Percentiles rank a stretch among this genome's conserved stretches.
Conservation (phyloP, 2,329 filamentous ascomycete species). For the Zasmidium citrigriseum region DNA sequence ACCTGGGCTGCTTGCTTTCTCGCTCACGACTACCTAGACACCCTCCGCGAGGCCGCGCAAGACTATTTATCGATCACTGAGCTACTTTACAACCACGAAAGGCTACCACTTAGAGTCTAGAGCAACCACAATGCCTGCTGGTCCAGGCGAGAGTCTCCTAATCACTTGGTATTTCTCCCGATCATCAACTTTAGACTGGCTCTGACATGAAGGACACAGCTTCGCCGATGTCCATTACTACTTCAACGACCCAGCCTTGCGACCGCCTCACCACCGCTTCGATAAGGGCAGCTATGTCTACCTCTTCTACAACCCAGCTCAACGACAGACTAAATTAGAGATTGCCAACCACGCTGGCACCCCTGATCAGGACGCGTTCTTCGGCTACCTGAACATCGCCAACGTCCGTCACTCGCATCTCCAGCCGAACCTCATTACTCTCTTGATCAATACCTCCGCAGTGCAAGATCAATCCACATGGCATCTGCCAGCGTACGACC, state of each 20-base stretch:
- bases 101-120: constrained; percentile 20
- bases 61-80: constrained; percentile 32
- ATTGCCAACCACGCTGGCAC: constrained; percentile 74
- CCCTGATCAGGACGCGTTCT: constrained; percentile 76
- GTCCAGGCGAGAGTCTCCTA: constrained; percentile 49
- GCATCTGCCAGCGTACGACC: constrained; percentile 74
- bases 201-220: constrained; percentile 50
- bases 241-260: constrained; percentile 66
- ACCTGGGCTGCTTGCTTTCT: constrained; percentile 14
- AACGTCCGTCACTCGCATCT: constrained; percentile 71
- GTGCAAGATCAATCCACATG: constrained; percentile 57
- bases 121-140: constrained; percentile 45
- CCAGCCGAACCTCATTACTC: constrained; percentile 69
- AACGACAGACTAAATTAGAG: constrained; percentile 70
- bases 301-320: constrained; percentile 71
- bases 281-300: constrained; percentile 80
- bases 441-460: constrained; percentile 59
- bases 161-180: constrained; percentile 33
- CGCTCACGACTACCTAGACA: constrained; percentile 27
- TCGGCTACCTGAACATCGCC: constrained; percentile 61
- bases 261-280: constrained; percentile 76
- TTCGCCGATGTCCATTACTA: constrained; percentile 80
- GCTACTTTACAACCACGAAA: constrained; percentile 23
- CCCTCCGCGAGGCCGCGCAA: constrained; percentile 28
- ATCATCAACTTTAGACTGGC: neutral